Evolutionary conservation across 352 stramenopile genomes (phyloP).

Genomic region (Albugo candida): DNA sequence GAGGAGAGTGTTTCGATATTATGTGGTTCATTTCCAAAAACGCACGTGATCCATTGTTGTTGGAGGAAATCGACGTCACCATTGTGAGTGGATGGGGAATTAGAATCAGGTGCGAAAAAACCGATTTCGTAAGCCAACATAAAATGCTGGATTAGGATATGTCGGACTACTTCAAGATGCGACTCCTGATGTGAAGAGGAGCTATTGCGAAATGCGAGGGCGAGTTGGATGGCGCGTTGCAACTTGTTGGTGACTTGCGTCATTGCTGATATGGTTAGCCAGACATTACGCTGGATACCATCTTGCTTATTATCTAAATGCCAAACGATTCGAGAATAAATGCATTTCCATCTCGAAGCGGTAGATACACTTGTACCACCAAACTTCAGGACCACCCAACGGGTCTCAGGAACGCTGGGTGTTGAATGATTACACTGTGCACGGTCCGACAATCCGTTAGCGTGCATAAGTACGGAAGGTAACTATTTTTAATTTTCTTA

Average conservation of each 20-base stretch:
- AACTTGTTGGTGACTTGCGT: constrained; percentile 79
- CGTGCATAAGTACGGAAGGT: too few species aligned
- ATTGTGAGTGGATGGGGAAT: constrained; percentile 16
- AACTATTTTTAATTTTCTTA: too few species aligned
- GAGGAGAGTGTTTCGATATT: constrained; percentile 4
- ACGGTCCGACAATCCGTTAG: too few species aligned
- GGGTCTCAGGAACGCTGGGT: too few species aligned
- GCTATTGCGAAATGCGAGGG: constrained; percentile 5
- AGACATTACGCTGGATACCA: constrained; percentile 25
- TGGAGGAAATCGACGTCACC: constrained; percentile 24
- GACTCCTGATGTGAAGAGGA: constrained; percentile 8
- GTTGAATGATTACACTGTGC: too few species aligned
- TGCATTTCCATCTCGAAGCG: constrained; percentile 48
- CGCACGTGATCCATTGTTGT: constrained; percentile 33
- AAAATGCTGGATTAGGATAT: constrained; percentile 52
- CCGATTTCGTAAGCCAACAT: constrained; percentile 44
- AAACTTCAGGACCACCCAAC: constrained; percentile 81
- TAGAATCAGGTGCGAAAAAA: constrained; percentile 21
- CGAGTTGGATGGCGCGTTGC: constrained; percentile 27
- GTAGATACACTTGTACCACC: constrained; percentile 77
- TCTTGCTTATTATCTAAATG: constrained; percentile 14
- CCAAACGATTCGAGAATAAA: constrained; percentile 44
- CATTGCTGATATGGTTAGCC: constrained; percentile 77
- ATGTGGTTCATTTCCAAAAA: constrained; percentile 26
- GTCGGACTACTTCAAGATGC: constrained; percentile 23